A percentile compares a stretch with the other conserved stretches of the same genome.
phyloP scores from a whole-genome alignment of 768 basidiomycete species.

The Boletus rubescentipes region DNA sequence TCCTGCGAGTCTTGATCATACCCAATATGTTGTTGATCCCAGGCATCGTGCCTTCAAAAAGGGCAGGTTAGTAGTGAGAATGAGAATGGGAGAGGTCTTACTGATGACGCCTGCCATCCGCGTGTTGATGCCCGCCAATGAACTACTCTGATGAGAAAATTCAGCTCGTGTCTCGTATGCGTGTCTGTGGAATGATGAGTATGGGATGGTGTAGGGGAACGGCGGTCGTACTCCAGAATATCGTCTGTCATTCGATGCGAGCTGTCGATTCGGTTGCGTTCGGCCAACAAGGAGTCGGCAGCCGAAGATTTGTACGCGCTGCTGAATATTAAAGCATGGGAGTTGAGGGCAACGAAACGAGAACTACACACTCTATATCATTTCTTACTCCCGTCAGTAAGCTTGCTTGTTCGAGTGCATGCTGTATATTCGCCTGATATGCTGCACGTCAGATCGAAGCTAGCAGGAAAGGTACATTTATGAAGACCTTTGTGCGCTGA shows the following conservation, averaged over 20 bases:
- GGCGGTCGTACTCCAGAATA: constrained; percentile 66
- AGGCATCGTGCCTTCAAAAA: constrained; percentile 73
- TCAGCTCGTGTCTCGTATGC: constrained; percentile 96
- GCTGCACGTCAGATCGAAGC: not conserved
- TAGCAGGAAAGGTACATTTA: not conserved
- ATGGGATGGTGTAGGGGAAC: not conserved
- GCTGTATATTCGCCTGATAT: constrained; percentile 69
- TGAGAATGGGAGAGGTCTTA: constrained; percentile 35
- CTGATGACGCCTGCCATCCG: constrained; percentile 84
- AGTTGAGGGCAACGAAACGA: not conserved
- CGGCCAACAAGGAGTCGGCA: constrained; percentile 82
- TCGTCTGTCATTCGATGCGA: constrained; percentile 95
- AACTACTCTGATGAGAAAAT: constrained; percentile 77
- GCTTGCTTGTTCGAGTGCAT: constrained; percentile 83
- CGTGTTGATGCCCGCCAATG: constrained; percentile 75
- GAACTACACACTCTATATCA: constrained; percentile 80
- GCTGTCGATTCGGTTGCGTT: constrained; percentile 87
- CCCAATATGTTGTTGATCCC: constrained; percentile 87
- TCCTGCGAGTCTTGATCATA: constrained; percentile 90
- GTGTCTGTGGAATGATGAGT: constrained; percentile 55
- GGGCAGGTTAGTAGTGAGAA: not conserved
- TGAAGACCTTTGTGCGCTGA: constrained; percentile 73
- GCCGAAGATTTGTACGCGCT: constrained; percentile 92
- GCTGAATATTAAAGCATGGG: not conserved
- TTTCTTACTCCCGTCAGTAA: constrained; percentile 88